Conservation (phyloP, 306 rosid species). For the Canavalia gladiata region DNA sequence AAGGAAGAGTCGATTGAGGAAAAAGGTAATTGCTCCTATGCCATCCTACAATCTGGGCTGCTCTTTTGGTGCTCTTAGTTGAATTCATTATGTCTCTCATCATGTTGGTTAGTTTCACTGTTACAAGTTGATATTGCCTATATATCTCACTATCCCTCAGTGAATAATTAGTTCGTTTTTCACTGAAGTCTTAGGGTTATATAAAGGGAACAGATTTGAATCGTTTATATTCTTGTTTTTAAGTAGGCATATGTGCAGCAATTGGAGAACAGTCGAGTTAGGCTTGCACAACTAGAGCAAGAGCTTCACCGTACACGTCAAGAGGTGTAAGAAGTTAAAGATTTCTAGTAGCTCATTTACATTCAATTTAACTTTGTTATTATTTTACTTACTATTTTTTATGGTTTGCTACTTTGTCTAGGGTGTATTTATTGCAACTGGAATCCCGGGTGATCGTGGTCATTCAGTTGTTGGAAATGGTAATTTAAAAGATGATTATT, state of each 20-base stretch:
- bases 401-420: slow-evolving; percentile 43
- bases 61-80: not conserved
- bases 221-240: slow-evolving; percentile 65
- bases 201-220: slow-evolving; percentile 48
- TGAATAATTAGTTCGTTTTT: not conserved
- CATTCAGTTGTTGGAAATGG: slow-evolving; percentile 67
- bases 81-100: not conserved
- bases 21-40: slow-evolving; percentile 63
- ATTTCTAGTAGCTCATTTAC: slow-evolving; percentile 1
- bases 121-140: not conserved
- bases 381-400: not conserved
- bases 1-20: slow-evolving; percentile 85
- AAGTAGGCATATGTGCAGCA: slow-evolving; percentile 91
- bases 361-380: not conserved
- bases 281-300: slow-evolving; percentile 80
- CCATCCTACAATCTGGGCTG: not conserved
- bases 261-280: slow-evolving; percentile 71
- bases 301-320: slow-evolving; percentile 79
- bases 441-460: slow-evolving; percentile 59
- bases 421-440: slow-evolving; percentile 57
- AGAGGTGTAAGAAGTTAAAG: slow-evolving; percentile 61
- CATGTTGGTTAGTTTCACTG: not conserved
- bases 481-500: slow-evolving; percentile 28
- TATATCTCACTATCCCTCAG: not conserved
- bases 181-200: not conserved